phyloP scores from a whole-genome alignment of 441 rosid species.

The Aquilaria agallochum region DNA sequence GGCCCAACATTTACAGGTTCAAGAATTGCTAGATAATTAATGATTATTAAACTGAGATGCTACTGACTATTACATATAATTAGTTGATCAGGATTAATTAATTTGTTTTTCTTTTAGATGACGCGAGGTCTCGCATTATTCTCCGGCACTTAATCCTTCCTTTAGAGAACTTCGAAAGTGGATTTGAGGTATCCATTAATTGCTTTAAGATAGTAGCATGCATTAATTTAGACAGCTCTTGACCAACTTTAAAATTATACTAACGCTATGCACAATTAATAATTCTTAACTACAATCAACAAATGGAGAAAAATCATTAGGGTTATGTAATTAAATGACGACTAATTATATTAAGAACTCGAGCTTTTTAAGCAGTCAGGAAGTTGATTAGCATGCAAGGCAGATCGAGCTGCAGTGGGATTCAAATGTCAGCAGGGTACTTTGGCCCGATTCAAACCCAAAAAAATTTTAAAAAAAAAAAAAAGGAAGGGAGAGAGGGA shows the following conservation, averaged over 20 bases:
- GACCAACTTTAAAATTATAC: constrained; percentile 12
- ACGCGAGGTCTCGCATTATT: constrained; percentile 16
- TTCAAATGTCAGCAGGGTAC: no score
- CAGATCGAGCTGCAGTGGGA: no score
- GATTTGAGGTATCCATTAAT: neutral
- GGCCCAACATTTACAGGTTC: no score
- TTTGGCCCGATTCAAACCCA: no score
- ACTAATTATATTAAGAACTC: neutral
- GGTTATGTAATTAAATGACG: neutral
- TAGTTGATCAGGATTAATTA: constrained; percentile 3
- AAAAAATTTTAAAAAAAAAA: constrained; percentile 13
- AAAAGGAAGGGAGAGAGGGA: constrained; percentile 22
- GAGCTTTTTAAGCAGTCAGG: constrained; percentile 2
- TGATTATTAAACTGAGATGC: no score
- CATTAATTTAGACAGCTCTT: neutral
- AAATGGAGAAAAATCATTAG: neutral
- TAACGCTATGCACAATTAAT: constrained; percentile 17
- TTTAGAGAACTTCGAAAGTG: constrained; percentile 6
- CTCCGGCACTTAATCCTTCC: constrained; percentile 12
- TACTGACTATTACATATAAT: no score
- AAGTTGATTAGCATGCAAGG: no score
- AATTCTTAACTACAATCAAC: constrained; percentile 10
- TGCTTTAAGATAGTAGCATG: constrained; percentile 7
- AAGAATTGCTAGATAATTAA: no score
- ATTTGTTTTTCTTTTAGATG: constrained; percentile 6